A percentile compares a stretch with the other conserved stretches of the same genome.
These are phyloP conservation scores for Pinus taeda DNA, from an alignment of 75 land plant genomes.

Conservation along the genomic window DNA sequence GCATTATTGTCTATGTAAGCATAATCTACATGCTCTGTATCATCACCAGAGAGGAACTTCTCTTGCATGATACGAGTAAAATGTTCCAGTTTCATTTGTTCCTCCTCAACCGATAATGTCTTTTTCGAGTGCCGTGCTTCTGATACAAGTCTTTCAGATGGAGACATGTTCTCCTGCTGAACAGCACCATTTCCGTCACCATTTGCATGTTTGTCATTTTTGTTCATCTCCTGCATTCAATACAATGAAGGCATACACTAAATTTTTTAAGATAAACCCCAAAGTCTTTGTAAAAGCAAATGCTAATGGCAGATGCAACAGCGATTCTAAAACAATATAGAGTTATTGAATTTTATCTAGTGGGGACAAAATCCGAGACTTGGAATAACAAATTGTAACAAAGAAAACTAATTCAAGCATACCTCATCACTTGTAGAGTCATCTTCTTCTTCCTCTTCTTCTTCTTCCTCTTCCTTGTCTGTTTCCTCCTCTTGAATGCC, in stretches of 20 bases:
- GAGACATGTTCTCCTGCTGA: neutral
- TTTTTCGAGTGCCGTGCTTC: neutral
- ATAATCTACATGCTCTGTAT: conserved; percentile 75
- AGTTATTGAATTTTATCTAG: too few species aligned
- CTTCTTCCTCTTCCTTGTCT: conserved; percentile 20
- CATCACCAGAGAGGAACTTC: conserved; percentile 87
- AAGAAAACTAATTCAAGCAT: neutral
- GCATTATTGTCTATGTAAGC: conserved; percentile 67
- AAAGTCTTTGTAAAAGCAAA: neutral
- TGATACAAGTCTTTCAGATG: neutral
- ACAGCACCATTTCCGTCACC: neutral
- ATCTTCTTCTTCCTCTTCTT: conserved; percentile 44
- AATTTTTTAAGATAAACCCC: neutral
- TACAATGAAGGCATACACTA: neutral
- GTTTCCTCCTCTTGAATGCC: conserved; percentile 45
- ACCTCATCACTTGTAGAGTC: conserved; percentile 13
- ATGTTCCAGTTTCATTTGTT: conserved; percentile 70
- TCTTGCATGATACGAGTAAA: conserved; percentile 88
- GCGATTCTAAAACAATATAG: too few species aligned
- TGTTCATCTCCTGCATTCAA: neutral
- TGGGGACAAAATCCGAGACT: too few species aligned
- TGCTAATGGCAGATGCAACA: neutral
- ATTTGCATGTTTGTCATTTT: neutral
- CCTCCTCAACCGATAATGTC: conserved; percentile 41
- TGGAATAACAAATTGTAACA: too few species aligned